phyloP scores from a whole-genome alignment of 2,329 filamentous ascomycete genomes.

The Stemphylium lycopersici region DNA sequence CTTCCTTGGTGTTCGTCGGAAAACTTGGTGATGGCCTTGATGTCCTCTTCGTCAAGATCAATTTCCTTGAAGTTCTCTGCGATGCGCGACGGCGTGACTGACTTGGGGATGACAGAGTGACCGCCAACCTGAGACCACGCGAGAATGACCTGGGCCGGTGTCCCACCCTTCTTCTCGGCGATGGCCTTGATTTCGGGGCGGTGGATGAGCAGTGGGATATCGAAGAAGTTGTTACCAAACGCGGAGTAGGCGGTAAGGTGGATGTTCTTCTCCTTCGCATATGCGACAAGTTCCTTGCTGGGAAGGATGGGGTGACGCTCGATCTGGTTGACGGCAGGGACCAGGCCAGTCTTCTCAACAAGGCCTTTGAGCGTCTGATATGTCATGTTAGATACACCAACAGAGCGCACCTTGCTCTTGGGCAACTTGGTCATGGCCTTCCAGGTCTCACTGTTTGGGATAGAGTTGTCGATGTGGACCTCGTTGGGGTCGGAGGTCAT shows the following conservation, averaged over 20 bases:
- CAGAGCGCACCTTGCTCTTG: too few species aligned
- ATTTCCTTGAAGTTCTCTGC: constrained; percentile 33
- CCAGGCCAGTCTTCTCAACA: constrained; percentile 25
- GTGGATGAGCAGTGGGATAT: too few species aligned
- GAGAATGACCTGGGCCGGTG: constrained; percentile 79
- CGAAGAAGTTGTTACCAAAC: too few species aligned
- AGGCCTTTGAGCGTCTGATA: constrained; percentile 29
- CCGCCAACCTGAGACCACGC: constrained; percentile 79
- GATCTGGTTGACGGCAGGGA: constrained; percentile 25
- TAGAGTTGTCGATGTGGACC: too few species aligned
- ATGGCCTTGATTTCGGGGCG: constrained; percentile 34
- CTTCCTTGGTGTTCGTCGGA: too few species aligned
- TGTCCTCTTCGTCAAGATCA: too few species aligned
- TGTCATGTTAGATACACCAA: too few species aligned
- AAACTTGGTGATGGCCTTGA: too few species aligned
- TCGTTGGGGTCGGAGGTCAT: too few species aligned
- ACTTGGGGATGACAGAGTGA: constrained; percentile 41
- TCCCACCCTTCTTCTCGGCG: constrained; percentile 67
- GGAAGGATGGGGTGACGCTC: constrained; percentile 21
- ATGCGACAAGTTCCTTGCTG: too few species aligned
- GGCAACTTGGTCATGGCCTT: constrained; percentile 36
- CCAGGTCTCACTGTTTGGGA: not conserved
- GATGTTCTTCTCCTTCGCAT: too few species aligned
- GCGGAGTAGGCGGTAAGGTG: too few species aligned
- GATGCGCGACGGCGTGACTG: constrained; percentile 36